phyloP scores from a whole-genome alignment of 495 filamentous ascomycete species.

The Cercophora samala region DNA sequence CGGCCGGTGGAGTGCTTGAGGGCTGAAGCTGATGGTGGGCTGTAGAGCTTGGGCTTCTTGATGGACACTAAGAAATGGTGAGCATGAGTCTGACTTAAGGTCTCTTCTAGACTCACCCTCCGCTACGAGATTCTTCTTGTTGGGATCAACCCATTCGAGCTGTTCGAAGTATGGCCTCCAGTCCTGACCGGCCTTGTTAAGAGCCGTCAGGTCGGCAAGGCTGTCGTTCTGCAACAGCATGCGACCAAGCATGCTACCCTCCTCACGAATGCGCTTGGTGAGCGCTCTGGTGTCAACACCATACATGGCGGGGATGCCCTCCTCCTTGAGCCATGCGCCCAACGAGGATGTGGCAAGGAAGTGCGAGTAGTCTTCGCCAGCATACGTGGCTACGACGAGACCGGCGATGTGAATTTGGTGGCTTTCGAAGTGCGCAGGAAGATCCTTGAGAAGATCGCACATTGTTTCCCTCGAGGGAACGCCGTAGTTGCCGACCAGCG shows the following conservation, averaged over 20 bases:
- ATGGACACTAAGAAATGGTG: slow-evolving; percentile 70
- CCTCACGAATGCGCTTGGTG: slow-evolving; percentile 87
- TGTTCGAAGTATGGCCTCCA: slow-evolving; percentile 70
- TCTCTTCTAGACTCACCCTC: slow-evolving; percentile 67
- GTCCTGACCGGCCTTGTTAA: slow-evolving; percentile 33
- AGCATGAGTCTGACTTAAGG: slow-evolving; percentile 23
- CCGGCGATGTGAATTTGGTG: slow-evolving; percentile 88
- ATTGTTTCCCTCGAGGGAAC: slow-evolving; percentile 80
- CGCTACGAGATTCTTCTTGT: slow-evolving; percentile 82
- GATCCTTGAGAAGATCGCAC: slow-evolving; percentile 75
- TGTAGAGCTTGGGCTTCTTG: slow-evolving; percentile 74
- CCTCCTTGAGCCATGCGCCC: slow-evolving; percentile 91
- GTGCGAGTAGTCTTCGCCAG: slow-evolving; percentile 92
- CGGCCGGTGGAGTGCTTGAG: slow-evolving; percentile 86
- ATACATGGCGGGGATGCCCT: slow-evolving; percentile 93
- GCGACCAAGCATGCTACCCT: slow-evolving; percentile 94
- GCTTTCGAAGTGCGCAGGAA: slow-evolving; percentile 90
- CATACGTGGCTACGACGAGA: slow-evolving; percentile 83
- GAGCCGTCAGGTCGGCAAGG: slow-evolving; percentile 33
- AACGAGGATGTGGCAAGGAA: slow-evolving; percentile 85
- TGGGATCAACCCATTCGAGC: slow-evolving; percentile 86
- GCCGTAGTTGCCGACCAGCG: slow-evolving; percentile 98
- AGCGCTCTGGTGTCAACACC: slow-evolving; percentile 91
- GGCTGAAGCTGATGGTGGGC: slow-evolving; percentile 57
- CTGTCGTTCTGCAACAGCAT: slow-evolving; percentile 70